Conservation (phyloP, 139 green algal genomes). For the Pseudopediastrum boryanum region DNA sequence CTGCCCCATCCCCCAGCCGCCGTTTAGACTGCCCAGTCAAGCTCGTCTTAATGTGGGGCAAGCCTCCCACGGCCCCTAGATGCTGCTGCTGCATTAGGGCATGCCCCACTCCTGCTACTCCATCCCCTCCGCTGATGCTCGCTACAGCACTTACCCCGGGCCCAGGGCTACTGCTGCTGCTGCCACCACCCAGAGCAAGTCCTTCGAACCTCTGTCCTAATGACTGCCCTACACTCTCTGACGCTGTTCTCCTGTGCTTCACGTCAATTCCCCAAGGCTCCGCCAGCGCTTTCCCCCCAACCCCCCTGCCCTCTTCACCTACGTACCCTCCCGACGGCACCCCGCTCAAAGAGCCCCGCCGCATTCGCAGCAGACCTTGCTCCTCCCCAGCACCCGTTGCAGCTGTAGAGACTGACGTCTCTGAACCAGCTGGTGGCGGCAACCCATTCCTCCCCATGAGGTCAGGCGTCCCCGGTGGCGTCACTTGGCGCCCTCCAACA, state of each 20-base stretch:
- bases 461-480: conserved; percentile 12
- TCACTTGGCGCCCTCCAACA: not conserved
- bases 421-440: no score
- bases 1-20: not conserved
- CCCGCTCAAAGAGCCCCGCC: no score
- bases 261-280: no score
- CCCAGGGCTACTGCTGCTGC: conserved; percentile 7
- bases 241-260: no score
- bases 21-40: not conserved
- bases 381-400: not conserved
- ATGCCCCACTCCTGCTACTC: not conserved
- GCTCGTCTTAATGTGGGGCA: conserved; percentile 5
- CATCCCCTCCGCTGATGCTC: not conserved
- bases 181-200: no score
- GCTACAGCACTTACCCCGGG: not conserved
- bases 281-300: no score
- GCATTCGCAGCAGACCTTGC: not conserved
- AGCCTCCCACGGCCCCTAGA: not conserved
- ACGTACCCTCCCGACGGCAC: no score
- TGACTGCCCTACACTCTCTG: no score
- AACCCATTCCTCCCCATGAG: not conserved
- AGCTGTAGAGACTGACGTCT: no score
- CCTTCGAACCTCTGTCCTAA: no score
- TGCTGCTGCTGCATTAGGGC: no score
- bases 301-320: no score